phyloP scores from a whole-genome alignment of 257 asterid species.

The Ilex asprella region DNA sequence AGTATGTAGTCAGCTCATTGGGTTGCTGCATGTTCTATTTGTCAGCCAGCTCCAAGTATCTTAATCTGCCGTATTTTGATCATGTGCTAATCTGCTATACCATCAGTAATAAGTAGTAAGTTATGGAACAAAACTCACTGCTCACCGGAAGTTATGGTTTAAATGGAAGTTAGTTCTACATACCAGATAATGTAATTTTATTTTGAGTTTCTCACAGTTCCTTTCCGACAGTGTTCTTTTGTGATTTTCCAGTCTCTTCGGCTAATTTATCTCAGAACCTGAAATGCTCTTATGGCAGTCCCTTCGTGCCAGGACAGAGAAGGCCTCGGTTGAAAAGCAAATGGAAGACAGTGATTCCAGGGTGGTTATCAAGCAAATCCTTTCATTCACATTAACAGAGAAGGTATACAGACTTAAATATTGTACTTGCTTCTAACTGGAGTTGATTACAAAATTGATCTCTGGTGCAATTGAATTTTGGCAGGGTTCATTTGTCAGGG shows the following conservation, averaged over 20 bases:
- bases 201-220: too few species aligned
- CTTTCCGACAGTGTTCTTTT: background rate
- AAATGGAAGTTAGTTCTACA: too few species aligned
- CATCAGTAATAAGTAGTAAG: too few species aligned
- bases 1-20: too few species aligned
- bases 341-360: constrained; percentile 42
- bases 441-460: constrained; percentile 1
- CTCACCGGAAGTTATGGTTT: too few species aligned
- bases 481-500: constrained; percentile 87
- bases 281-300: constrained; percentile 47
- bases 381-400: constrained; percentile 63
- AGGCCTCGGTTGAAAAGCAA: constrained; percentile 37
- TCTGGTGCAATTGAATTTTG: constrained; percentile 12
- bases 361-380: constrained; percentile 53
- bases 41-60: too few species aligned
- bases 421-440: constrained; percentile 6
- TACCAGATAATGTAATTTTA: too few species aligned
- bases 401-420: constrained; percentile 43
- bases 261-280: constrained; percentile 15
- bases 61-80: too few species aligned
- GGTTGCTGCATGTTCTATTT: too few species aligned
- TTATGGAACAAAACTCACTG: too few species aligned
- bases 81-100: too few species aligned
- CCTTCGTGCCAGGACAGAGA: constrained; percentile 72
- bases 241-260: constrained; percentile 10